phyloP scores from a whole-genome alignment of 768 basidiomycete species.

The Polyporus arcularius region DNA sequence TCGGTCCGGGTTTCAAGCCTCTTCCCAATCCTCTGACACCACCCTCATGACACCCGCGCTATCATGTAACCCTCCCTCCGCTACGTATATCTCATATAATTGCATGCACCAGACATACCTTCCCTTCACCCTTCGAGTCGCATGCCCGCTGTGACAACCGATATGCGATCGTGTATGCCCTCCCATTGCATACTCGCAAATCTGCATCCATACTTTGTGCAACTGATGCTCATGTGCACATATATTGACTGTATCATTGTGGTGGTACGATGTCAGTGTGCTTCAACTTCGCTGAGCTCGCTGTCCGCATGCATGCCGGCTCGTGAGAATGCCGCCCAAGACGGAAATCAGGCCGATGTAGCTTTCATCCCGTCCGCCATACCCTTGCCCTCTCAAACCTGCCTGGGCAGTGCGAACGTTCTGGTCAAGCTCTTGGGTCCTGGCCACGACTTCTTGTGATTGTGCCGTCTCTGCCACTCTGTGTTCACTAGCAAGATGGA shows the following conservation, averaged over 20 bases:
- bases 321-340: conserved; percentile 13
- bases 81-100: neutral
- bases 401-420: neutral
- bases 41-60: neutral
- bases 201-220: no score
- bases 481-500: neutral
- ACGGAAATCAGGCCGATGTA: conserved; percentile 3
- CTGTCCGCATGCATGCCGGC: neutral
- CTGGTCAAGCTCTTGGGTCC: no score
- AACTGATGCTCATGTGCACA: no score
- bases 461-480: neutral
- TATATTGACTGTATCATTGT: no score
- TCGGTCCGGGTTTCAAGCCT: conserved; percentile 14
- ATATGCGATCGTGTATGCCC: no score
- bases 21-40: neutral
- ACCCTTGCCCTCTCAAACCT: neutral
- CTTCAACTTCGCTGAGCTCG: no score
- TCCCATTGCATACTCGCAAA: no score
- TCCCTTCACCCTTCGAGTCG: neutral
- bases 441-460: no score
- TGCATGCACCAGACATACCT: neutral
- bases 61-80: neutral
- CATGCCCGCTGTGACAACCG: no score
- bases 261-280: no score
- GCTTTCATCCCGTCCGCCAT: neutral